A percentile compares a stretch with the other conserved stretches of the same genome.
Conservation (phyloP, 1,139 yeast genomes). For the Hanseniaspora gamundiae region DNA sequence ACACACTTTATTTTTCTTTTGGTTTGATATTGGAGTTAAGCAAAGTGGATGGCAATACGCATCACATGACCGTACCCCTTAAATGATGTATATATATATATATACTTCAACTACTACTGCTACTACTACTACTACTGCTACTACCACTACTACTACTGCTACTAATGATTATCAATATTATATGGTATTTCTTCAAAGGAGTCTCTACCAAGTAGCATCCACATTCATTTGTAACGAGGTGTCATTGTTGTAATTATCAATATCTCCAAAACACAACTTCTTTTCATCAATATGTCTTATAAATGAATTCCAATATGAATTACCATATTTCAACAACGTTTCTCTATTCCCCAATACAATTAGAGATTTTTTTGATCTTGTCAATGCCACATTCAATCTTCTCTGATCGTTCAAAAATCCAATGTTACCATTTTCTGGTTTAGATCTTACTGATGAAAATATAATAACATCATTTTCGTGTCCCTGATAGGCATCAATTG, state of each 20-base stretch:
- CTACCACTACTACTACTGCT: no score
- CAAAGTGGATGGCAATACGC: no score
- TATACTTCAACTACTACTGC: no score
- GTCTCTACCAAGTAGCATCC: no score
- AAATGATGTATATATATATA: no score
- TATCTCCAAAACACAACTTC: conserved; percentile 11
- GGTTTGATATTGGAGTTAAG: no score
- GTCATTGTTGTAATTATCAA: conserved; percentile 12
- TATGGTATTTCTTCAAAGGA: no score
- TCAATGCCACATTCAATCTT: conserved; percentile 50
- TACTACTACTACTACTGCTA: no score
- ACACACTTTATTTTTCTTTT: no score
- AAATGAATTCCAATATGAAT: conserved; percentile 42
- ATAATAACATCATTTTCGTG: conserved; percentile 48
- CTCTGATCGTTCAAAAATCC: conserved; percentile 49
- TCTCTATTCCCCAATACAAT: conserved; percentile 44
- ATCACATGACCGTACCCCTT: no score
- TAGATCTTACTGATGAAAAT: conserved; percentile 51
- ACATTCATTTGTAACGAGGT: no score
- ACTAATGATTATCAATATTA: no score
- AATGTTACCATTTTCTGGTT: conserved; percentile 32
- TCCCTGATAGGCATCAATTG: conserved; percentile 59
- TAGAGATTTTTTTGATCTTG: conserved; percentile 49
- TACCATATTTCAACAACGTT: conserved; percentile 35
- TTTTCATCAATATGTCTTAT: conserved; percentile 27